Base-by-base conservation (phyloP, 2,329 filamentous ascomycete genomes). In the Aspergillus fijiensis region DNA sequence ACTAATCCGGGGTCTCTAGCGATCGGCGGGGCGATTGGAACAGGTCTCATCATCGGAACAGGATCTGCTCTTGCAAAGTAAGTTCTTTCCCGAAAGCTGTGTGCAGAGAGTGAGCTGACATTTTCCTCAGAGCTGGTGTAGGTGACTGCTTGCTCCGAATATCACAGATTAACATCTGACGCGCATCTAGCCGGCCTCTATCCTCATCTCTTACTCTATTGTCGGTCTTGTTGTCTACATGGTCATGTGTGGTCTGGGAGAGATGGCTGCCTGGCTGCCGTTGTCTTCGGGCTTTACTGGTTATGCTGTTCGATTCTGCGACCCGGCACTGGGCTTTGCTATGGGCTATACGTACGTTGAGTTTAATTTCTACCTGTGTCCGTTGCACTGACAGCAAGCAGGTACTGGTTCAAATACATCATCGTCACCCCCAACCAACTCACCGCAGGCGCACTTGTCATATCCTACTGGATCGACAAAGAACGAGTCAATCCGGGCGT, bases 391-490 rank as follows among this genome's bases (percentile, higher is more conserved):
- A 39, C 7, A 39, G 27, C 6, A 3, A 42, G 14, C 61, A 78
- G 75, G 33, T 79, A 76, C 66, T 90, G 86, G 84, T 84, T 87
- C 77, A 93, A 85, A 72, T 95, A 95, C 74, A 90, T 95, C 72
- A 93, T 96, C 69, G 84, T 90, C 53, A 92, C 90, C 1, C 91
- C 92, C 1, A 95, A 95, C 70, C 91, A 96, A 73, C 80, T 96
- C 45, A 95, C 91, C 0, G 91, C 91, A 29, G 86, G 84, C n/a
- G 85, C 90, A 5, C 77, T 96, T 42, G 89, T 94, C 59, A 89
- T 96, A 60, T 86, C 89, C 66, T 92, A 87, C 69, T 96, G 92
- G 91, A 78, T 91, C 11, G 73, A 81, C 1, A 77, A 84, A 29
- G 83, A 89, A 0, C 79, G 77, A 49, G 81, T 94, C 58, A 93